Evolutionary conservation across 202 grass and related monocot genomes (phyloP).

Genomic region (Elaeis oleifera): DNA sequence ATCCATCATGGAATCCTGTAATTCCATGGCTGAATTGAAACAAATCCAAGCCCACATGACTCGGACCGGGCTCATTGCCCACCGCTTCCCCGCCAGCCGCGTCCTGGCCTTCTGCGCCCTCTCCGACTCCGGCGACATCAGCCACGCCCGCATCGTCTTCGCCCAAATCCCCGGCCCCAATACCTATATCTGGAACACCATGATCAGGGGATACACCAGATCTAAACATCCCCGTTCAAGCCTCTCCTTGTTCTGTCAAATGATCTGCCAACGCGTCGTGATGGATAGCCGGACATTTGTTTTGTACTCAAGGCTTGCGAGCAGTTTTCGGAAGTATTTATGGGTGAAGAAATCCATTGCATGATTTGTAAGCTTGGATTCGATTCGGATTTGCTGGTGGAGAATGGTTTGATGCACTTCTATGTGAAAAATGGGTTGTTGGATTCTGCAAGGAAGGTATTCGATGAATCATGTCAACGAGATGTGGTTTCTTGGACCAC

Average conservation of each 20-base stretch:
- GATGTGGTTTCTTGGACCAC: constrained; percentile 70
- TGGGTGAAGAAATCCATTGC: constrained; percentile 32
- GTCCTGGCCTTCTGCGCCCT: constrained; percentile 61
- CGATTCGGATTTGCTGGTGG: constrained; percentile 10
- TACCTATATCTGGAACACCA: constrained; percentile 50
- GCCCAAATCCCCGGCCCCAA: constrained; percentile 28
- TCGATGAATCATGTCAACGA: constrained; percentile 37
- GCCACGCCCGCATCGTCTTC: constrained; percentile 35
- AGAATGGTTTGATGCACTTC: constrained; percentile 34
- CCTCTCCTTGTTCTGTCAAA: constrained; percentile 30
- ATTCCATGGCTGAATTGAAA: constrained; percentile 48
- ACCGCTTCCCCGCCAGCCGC: constrained; percentile 56
- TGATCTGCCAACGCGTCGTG: constrained; percentile 25
- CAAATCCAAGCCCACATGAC: constrained; percentile 56
- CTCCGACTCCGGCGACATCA: constrained; percentile 34
- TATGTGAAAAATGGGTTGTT: constrained; percentile 5
- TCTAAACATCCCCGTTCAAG: constrained; percentile 23
- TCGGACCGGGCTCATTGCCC: constrained; percentile 41
- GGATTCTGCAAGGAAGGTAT: constrained; percentile 20
- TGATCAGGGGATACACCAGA: constrained; percentile 54
- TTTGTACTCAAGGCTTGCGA: constrained; percentile 37
- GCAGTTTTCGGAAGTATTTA: neutral
- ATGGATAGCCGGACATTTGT: constrained; percentile 48
- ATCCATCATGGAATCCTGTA: constrained; percentile 52
- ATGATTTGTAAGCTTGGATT: constrained; percentile 37